Evolutionary conservation across 140 eudicot genomes (phyloP), one percentile per base, ranked within the genome.

Genomic region (Stevia rebaudiana): DNA sequence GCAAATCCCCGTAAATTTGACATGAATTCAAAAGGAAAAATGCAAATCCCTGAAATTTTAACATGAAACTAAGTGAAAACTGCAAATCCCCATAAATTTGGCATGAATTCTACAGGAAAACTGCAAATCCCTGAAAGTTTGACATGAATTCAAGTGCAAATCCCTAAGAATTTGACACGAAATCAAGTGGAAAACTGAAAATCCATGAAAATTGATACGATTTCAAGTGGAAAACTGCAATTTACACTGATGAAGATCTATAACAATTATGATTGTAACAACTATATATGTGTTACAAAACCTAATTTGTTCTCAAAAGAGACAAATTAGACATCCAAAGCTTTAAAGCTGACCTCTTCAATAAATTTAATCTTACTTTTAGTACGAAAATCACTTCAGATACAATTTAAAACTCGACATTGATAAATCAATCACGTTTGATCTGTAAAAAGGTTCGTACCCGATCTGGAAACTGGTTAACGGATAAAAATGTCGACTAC

Each of bases 131-230:
- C n/a, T n/a, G n/a, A n/a, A n/a, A n/a, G n/a, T n/a, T n/a, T n/a
- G n/a, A n/a, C n/a, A n/a, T n/a, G n/a, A n/a, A n/a, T n/a, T n/a
- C n/a, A n/a, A n/a, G n/a, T n/a, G n/a, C n/a, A n/a, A n/a, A n/a
- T n/a, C n/a, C n/a, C n/a, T n/a, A n/a, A n/a, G n/a, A n/a, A n/a
- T n/a, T n/a, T n/a, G n/a, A n/a, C n/a, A n/a, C n/a, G n/a, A n/a
- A n/a, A n/a, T n/a, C n/a, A n/a, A n/a, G n/a, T n/a, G n/a, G n/a
- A 91, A 40, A 96, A 84, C 83, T 91, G 98, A 76, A 91, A 76
- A 58, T 91, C 98, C 80, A 96, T 90, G 78, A 61, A 11, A 71
- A 8, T 11, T 24, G n/a, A n/a, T n/a, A n/a, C n/a, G n/a, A n/a
- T n/a, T n/a, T n/a, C n/a, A n/a, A n/a, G n/a, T n/a, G n/a, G n/a